These are phyloP conservation scores for Penicillium sp. DNA, from an alignment of 2,329 filamentous ascomycete species.

Conservation along the genomic window DNA sequence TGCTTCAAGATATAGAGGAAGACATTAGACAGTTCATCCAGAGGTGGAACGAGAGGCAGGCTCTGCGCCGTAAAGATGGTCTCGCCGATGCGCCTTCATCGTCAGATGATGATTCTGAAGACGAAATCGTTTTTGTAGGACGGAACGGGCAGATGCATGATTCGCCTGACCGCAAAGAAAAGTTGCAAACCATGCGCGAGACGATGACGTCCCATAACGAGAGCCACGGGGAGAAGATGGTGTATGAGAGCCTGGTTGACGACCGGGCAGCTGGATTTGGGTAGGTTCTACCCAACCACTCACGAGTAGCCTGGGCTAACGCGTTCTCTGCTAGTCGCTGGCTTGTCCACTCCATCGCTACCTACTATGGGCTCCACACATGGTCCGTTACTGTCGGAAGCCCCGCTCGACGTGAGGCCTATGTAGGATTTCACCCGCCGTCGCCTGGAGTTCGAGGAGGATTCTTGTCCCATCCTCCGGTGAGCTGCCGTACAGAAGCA, in stretches of 20 bases:
- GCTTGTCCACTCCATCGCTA: constrained; percentile 89
- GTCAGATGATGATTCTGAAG: constrained; percentile 64
- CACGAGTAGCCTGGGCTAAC: constrained; percentile 19
- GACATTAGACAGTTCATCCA: constrained; percentile 78
- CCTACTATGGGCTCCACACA: constrained; percentile 88
- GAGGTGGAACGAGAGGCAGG: constrained; percentile 61
- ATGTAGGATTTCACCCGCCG: constrained; percentile 68
- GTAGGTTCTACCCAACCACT: constrained; percentile 53
- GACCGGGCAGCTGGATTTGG: constrained; percentile 82
- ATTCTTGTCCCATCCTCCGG: constrained; percentile 30
- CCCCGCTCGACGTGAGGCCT: constrained; percentile 77
- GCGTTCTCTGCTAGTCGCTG: constrained; percentile 66
- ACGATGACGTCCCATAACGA: constrained; percentile 35
- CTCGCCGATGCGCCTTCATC: constrained; percentile 49
- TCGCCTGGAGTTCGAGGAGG: constrained; percentile 33
- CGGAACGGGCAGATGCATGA: constrained; percentile 68
- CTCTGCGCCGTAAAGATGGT: constrained; percentile 52
- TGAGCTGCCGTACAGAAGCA: constrained; percentile 33
- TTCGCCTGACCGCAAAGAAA: constrained; percentile 58
- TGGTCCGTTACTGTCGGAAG: constrained; percentile 76
- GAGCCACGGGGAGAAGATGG: constrained; percentile 67
- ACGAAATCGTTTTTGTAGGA: constrained; percentile 91
- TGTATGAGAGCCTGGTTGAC: constrained; percentile 79
- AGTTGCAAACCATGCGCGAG: constrained; percentile 53
- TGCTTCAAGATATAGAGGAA: constrained; percentile 83